phyloP scores from a whole-genome alignment of 495 filamentous ascomycete genomes.

The Trichodelitschia bisporula region DNA sequence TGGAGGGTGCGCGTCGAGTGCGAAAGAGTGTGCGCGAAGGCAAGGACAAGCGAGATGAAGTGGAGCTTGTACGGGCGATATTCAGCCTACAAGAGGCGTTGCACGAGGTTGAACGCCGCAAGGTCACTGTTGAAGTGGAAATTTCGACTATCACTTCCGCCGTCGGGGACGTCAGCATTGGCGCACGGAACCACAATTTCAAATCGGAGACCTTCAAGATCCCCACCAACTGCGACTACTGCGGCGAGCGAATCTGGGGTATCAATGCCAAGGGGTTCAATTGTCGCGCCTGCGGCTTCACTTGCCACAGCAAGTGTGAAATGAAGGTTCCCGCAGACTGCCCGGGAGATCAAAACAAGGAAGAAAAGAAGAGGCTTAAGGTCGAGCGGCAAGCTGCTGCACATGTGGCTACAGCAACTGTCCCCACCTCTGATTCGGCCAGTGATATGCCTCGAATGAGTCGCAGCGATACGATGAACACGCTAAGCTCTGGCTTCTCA shows the following conservation, averaged over 20 bases:
- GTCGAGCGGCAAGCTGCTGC: conserved; percentile 54
- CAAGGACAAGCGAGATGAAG: conserved; percentile 63
- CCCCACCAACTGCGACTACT: conserved; percentile 92
- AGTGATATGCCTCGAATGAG: conserved; percentile 29
- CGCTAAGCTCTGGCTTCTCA: conserved; percentile 70
- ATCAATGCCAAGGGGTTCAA: conserved; percentile 86
- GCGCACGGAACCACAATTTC: conserved; percentile 87
- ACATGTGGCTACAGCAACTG: conserved; percentile 21
- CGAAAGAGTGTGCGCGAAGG: conserved; percentile 57
- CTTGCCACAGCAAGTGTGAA: conserved; percentile 95
- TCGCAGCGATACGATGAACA: conserved; percentile 80
- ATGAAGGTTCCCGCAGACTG: conserved; percentile 95
- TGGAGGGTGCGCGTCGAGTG: conserved; percentile 44
- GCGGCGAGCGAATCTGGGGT: conserved; percentile 90
- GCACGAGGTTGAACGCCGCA: conserved; percentile 67
- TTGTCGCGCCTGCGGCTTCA: conserved; percentile 89
- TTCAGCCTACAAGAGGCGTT: conserved; percentile 62
- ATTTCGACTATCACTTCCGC: conserved; percentile 62
- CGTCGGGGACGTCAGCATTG: conserved; percentile 76
- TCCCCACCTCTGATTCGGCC: conserved; percentile 14
- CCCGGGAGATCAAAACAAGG: conserved; percentile 78
- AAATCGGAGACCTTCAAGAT: conserved; percentile 95
- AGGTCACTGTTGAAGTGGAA: conserved; percentile 74
- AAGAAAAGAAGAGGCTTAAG: conserved; percentile 84
- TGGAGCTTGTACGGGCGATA: conserved; percentile 47